Conservation (phyloP, 163 green algal species). For the Coccomyxa subellipsoidea region DNA sequence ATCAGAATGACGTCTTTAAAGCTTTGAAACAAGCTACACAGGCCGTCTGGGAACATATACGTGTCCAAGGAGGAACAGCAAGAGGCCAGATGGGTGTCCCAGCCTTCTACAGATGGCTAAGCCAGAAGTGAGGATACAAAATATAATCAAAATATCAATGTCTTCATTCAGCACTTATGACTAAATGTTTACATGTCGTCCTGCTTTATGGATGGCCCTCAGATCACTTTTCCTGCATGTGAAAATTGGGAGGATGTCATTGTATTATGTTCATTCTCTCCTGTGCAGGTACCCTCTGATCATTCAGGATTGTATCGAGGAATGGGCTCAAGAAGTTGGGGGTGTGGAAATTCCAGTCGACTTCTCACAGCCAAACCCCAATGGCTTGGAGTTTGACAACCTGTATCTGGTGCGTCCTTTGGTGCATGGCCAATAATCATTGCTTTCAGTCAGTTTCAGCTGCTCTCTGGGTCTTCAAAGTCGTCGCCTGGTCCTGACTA, state of each 20-base stretch:
- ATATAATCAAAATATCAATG: neutral
- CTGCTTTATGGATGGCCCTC: neutral
- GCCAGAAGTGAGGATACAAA: constrained; percentile 59
- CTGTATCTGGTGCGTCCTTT: constrained; percentile 71
- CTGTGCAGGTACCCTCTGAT: constrained; percentile 89
- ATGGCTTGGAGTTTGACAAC: constrained; percentile 96
- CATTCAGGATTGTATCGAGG: constrained; percentile 90
- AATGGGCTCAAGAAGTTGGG: constrained; percentile 66
- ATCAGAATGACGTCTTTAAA: too few species aligned
- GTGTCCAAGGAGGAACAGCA: too few species aligned
- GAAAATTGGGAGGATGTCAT: neutral
- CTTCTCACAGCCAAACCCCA: constrained; percentile 87
- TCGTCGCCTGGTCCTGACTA: too few species aligned
- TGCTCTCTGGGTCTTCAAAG: too few species aligned
- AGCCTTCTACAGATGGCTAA: constrained; percentile 97
- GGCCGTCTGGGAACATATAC: too few species aligned
- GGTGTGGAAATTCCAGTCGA: constrained; percentile 88
- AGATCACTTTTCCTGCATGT: neutral
- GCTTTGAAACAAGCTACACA: too few species aligned
- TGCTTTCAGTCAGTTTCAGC: too few species aligned
- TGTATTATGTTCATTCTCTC: too few species aligned
- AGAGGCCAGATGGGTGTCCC: constrained; percentile 87
- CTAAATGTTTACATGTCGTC: too few species aligned
- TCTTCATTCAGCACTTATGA: neutral
- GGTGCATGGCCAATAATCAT: neutral